phyloP scores from a whole-genome alignment of 352 stramenopile species.

The Thalassiosira exigua region DNA sequence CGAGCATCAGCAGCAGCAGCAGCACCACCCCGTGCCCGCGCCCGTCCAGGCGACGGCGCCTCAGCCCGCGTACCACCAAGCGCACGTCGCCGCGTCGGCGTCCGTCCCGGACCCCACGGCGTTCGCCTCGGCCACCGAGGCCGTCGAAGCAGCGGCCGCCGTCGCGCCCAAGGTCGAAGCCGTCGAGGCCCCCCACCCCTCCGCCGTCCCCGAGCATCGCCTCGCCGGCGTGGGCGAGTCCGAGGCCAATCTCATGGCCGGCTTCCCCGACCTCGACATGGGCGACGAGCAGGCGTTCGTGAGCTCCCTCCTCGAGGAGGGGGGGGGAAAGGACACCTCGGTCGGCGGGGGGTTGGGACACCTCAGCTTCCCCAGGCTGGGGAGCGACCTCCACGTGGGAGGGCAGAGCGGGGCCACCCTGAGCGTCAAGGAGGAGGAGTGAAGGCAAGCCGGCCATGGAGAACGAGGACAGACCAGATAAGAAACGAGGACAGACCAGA shows the following conservation, averaged over 20 bases:
- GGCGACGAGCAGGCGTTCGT: constrained; percentile 83
- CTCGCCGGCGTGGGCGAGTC: constrained; percentile 2
- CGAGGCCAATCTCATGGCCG: constrained; percentile 61
- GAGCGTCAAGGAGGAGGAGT: too few species aligned
- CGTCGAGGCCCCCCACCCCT: constrained; percentile 6
- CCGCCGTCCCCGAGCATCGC: constrained; percentile 23
- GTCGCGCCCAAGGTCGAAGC: background rate
- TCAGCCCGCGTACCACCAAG: background rate
- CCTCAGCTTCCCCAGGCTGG: too few species aligned
- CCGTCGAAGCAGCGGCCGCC: constrained; percentile 21
- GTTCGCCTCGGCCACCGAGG: constrained; percentile 37
- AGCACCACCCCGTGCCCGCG: background rate
- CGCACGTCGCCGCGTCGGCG: constrained; percentile 8
- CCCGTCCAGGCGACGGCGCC: background rate
- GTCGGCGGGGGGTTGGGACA: too few species aligned
- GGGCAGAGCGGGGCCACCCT: too few species aligned
- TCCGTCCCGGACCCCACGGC: constrained; percentile 22
- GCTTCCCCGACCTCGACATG: constrained; percentile 76
- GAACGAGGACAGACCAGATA: too few species aligned
- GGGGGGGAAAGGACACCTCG: too few species aligned
- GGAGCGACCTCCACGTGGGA: too few species aligned
- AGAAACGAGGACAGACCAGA: too few species aligned
- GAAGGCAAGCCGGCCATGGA: too few species aligned
- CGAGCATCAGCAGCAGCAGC: too few species aligned
- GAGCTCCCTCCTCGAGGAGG: too few species aligned